phyloP scores from a whole-genome alignment of 1,284 basidiomycete genomes.

The Pseudomicrostroma phylloplanum region DNA sequence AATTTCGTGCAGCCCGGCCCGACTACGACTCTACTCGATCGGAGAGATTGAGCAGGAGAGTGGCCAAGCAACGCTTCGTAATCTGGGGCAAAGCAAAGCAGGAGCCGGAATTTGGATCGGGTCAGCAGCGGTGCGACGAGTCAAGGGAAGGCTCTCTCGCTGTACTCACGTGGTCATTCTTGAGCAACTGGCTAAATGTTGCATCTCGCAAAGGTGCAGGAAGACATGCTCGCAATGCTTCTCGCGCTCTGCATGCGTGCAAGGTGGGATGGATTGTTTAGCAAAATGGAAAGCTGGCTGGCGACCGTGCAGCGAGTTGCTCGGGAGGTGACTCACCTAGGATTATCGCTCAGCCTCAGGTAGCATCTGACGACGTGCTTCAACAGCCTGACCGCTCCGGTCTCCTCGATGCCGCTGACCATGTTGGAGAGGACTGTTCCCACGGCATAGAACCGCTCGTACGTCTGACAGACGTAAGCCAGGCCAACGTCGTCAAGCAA shows the following conservation, averaged over 20 bases:
- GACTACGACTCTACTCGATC: slow-evolving; percentile 52
- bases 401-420: slow-evolving; percentile 76
- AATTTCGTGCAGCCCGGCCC: neutral
- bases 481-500: slow-evolving; percentile 94
- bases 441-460: slow-evolving; percentile 98
- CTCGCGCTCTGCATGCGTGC: slow-evolving; percentile 68
- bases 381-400: slow-evolving; percentile 87
- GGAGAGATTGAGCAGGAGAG: slow-evolving; percentile 80
- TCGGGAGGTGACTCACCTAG: slow-evolving; percentile 62
- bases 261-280: too few relatives aligned
- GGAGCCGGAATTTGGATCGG: too few relatives aligned
- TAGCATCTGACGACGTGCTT: slow-evolving; percentile 99
- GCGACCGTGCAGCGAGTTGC: neutral
- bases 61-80: slow-evolving; percentile 74
- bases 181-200: slow-evolving; percentile 83
- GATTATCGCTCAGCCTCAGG: slow-evolving; percentile 87
- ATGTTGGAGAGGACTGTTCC: slow-evolving; percentile 97
- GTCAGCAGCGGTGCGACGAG: too few relatives aligned
- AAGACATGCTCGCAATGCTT: slow-evolving; percentile 91
- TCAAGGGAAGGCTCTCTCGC: too few relatives aligned
- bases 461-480: slow-evolving; percentile 98
- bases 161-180: slow-evolving; percentile 37
- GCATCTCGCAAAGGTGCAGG: slow-evolving; percentile 92
- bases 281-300: too few relatives aligned
- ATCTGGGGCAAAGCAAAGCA: slow-evolving; percentile 16